Base-by-base conservation (phyloP, 345 rosid genomes). In the Nasturtium officinale region DNA sequence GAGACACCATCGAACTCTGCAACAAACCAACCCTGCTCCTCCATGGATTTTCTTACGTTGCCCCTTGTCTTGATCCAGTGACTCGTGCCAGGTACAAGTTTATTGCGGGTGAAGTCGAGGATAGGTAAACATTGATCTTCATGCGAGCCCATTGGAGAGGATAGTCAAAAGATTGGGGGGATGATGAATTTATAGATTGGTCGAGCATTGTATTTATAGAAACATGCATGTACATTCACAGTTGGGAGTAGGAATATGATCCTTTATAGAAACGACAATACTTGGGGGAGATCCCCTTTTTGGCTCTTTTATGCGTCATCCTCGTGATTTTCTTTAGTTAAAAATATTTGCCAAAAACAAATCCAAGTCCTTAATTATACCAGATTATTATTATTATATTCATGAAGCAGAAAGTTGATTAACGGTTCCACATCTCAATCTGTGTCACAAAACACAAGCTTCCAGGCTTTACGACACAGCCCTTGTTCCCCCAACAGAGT, bases 401-500 rank as follows among this genome's bases (percentile, higher is more conserved):
- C 29, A 53, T 17, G 2, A 54, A 68, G 53, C 29, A 68, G 20
- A 54, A 40, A 53, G 20, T 54, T 48, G 29, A n/a, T 38, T 38
- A 61, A 2, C 52, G 29, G 57, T 47, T 18, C 18, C 29, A 48
- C 32, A 7, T 63, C 38, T 9, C 63, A 64, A 40, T 69, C 45
- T 43, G 70, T 81, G 77, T 90, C 91, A 60, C 96, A 87, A 13
- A 82, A 79, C 20, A 86, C 83, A 63, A 87, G 81, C 53, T 77
- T 82, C 38, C 87, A 85, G 9, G 83, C 81, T 81, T 87, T 90
- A 60, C 72, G 68, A 38, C 96, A 87, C 51, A 90, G 17, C 0
- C 87, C 96, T 78, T 87, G 96, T 78, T 90, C 96, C 3, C 3
- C 84, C 86, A 38, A 86, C 87, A 12, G 93, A 84, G 72, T 83